phyloP scores from a whole-genome alignment of 371 early-diverging fungal genomes.

The Blastocladiella emersonii region DNA sequence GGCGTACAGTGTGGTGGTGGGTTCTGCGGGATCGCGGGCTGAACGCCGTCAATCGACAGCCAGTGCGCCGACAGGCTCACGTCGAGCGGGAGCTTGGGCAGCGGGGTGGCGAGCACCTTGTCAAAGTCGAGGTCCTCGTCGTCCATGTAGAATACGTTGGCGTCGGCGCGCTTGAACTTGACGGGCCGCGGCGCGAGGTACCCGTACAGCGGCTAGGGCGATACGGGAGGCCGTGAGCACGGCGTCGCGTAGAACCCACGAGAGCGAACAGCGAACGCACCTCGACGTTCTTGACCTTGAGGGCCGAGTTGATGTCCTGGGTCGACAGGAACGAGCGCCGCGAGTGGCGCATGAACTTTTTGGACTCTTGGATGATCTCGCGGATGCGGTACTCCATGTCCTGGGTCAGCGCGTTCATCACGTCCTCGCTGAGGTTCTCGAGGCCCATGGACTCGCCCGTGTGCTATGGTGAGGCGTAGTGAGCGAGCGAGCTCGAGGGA shows the following conservation, averaged over 20 bases:
- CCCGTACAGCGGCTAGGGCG: slow-evolving; percentile 83
- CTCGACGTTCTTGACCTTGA: slow-evolving; percentile 92
- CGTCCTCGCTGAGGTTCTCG: slow-evolving; percentile 81
- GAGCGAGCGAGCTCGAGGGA: too few relatives aligned
- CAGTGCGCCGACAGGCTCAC: slow-evolving; percentile 88
- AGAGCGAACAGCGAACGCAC: slow-evolving; percentile 18
- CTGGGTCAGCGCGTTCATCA: slow-evolving; percentile 72
- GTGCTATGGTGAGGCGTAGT: slow-evolving; percentile 25
- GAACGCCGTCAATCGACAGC: slow-evolving; percentile 99
- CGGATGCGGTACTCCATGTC: slow-evolving; percentile 96
- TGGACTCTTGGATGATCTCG: slow-evolving; percentile 93
- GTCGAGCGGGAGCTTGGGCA: slow-evolving; percentile 89
- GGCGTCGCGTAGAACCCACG: neutral
- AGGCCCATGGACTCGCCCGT: slow-evolving; percentile 87
- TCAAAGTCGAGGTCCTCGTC: slow-evolving; percentile 98
- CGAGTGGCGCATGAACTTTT: slow-evolving; percentile 96
- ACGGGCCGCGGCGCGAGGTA: slow-evolving; percentile 63
- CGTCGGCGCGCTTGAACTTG: slow-evolving; percentile 43
- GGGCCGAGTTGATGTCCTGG: slow-evolving; percentile 91
- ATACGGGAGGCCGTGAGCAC: neutral
- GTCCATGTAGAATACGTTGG: slow-evolving; percentile 81
- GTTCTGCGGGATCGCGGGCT: slow-evolving; percentile 97
- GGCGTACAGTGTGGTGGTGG: slow-evolving; percentile 64
- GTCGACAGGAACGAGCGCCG: slow-evolving; percentile 74
- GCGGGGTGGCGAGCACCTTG: slow-evolving; percentile 67